Conservation (phyloP, 1,284 basidiomycete species). For the Papiliotrema nemorosa region DNA sequence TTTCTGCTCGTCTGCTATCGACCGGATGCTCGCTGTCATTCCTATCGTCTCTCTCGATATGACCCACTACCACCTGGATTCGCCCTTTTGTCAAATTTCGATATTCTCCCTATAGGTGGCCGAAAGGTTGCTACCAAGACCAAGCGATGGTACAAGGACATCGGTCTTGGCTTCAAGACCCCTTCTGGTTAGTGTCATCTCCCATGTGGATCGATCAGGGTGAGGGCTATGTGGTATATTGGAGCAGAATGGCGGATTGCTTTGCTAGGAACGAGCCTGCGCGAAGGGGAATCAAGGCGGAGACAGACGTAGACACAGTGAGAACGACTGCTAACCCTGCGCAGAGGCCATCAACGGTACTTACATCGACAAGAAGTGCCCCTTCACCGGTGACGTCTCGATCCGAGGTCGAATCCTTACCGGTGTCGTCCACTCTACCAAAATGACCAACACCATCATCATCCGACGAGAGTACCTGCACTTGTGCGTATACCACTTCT, state of each 20-base stretch:
- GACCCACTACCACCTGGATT: no score
- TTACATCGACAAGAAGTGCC: slow-evolving; percentile 99
- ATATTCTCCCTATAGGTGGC: slow-evolving; percentile 55
- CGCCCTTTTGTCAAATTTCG: neutral
- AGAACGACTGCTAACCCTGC: slow-evolving; percentile 52
- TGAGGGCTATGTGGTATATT: neutral
- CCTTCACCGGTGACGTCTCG: slow-evolving; percentile 91
- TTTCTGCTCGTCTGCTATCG: neutral
- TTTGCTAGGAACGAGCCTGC: no score
- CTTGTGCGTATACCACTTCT: slow-evolving; percentile 50
- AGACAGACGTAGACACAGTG: neutral
- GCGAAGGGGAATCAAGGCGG: no score
- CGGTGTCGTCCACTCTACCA: slow-evolving; percentile 90
- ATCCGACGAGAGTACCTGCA: slow-evolving; percentile 98
- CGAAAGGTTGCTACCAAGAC: slow-evolving; percentile 91
- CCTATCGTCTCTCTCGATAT: no score
- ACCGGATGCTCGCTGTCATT: neutral
- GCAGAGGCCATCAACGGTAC: slow-evolving; percentile 90
- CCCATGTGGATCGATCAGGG: neutral
- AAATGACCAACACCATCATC: slow-evolving; percentile 99
- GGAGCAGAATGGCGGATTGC: no score
- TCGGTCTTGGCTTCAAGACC: slow-evolving; percentile 95
- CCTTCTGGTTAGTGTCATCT: slow-evolving; percentile 54
- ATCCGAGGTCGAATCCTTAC: slow-evolving; percentile 99
- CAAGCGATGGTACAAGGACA: slow-evolving; percentile 99